Base-by-base conservation (phyloP, 495 filamentous ascomycete genomes). In the Choiromyces venosus region DNA sequence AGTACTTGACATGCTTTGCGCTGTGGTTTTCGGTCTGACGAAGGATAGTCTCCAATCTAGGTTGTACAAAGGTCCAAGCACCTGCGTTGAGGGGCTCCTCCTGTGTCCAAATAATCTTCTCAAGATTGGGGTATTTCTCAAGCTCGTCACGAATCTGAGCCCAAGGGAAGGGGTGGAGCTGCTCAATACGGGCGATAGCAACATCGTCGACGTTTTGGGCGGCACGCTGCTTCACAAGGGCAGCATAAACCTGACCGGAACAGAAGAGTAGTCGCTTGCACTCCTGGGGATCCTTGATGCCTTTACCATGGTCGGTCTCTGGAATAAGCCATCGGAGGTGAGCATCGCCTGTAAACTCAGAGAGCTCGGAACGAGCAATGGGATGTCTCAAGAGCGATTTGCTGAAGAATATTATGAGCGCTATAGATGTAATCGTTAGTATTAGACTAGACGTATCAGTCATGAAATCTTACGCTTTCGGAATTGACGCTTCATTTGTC, bases 401-500 rank as follows among this genome's bases (percentile, higher is more conserved):
- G 78, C 91, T 96, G 88, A 99, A 99, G 90, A 99, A 98, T 78
- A 97, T 88, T 77, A 98, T 88, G 67, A 99, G 88, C 71, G 95
- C 92, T 96, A 78, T 29, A 71, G n/a, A n/a, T 33, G 68, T 42
- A 16, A 44, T 40, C 37, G 81, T 88, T 79, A 89, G 86, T 38
- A 33, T 40, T 25, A 61, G 16, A 16, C 37, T 52, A n/a, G 38
- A 18, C n/a, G 35, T 64, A 52, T 2, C 16, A 46, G 67, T 44
- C 39, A 33, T 33, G 25, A 44, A 38, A 64, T 88, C 92, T 87
- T 89, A 95, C 92, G 95, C 86, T 99, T 99, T 82, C 95, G 89
- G 91, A 99, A 99, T 84, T 99, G 95, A 73, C 95, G 87, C 87
- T 98, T 93, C 89, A 99, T 97, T 86, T 99, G 95, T 83, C 95